phyloP scores from a whole-genome alignment of 192 early-diverging fungal genomes.

The Backusella australiensis region DNA sequence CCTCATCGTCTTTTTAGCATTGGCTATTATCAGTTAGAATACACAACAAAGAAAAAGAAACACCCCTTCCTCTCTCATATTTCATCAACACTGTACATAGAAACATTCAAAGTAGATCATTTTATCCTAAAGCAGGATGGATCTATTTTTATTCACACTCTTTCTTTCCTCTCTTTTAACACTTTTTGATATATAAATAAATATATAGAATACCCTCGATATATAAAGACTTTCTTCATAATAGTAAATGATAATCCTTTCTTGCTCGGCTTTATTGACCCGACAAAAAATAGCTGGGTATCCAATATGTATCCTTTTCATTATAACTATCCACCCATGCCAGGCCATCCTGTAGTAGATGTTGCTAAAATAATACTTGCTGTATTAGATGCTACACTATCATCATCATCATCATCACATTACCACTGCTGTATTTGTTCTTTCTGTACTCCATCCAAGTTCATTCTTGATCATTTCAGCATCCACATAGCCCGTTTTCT shows the following conservation, averaged over 20 bases:
- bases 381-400: background rate
- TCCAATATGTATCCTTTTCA: constrained; percentile 52
- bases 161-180: background rate
- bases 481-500: constrained; percentile 44
- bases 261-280: background rate
- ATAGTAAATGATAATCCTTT: background rate
- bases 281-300: constrained; percentile 51
- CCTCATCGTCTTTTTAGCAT: constrained; percentile 26
- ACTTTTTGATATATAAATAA: background rate
- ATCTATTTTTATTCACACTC: background rate
- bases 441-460: constrained; percentile 58
- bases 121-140: background rate
- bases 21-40: constrained; percentile 3
- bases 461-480: constrained; percentile 31
- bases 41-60: background rate
- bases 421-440: constrained; percentile 57
- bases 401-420: background rate
- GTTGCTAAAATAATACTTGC: constrained; percentile 44
- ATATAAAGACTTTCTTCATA: background rate
- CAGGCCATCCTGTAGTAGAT: constrained; percentile 67
- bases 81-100: background rate
- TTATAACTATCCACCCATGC: constrained; percentile 73
- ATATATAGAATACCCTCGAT: background rate
- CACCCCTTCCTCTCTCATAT: background rate
- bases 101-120: background rate